Percentiles rank a stretch among this genome's conserved stretches.
These are phyloP conservation scores for Rhodotorula sp. DNA, from an alignment of 1,284 basidiomycete species.

Conservation along the genomic window DNA sequence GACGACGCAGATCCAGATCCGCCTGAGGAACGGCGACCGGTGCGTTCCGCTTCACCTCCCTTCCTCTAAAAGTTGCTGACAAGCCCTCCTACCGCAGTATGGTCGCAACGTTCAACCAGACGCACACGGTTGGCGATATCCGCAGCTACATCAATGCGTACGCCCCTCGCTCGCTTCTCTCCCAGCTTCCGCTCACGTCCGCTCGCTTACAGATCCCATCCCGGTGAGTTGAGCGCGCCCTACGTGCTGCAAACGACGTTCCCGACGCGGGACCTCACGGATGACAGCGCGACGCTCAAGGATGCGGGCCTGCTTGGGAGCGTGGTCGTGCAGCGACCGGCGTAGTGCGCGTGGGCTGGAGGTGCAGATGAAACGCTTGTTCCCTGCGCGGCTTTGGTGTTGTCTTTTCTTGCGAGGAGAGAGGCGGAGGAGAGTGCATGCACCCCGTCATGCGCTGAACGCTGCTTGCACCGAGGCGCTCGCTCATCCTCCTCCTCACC, in stretches of 20 bases:
- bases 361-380: not conserved
- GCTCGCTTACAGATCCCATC: slow-evolving; percentile 63
- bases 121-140: slow-evolving; percentile 85
- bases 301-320: slow-evolving; percentile 74
- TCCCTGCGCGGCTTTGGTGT: not conserved
- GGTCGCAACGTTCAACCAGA: slow-evolving; percentile 84
- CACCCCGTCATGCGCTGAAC: not conserved
- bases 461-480: not conserved
- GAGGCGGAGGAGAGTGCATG: not conserved
- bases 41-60: slow-evolving; percentile 48
- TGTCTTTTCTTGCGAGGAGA: not conserved
- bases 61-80: not conserved
- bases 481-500: not conserved
- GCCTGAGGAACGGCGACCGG: slow-evolving; percentile 89
- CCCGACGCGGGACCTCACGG: slow-evolving; percentile 73
- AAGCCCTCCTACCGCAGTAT: slow-evolving; percentile 58
- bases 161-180: slow-evolving; percentile 51
- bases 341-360: slow-evolving; percentile 23
- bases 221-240: slow-evolving; percentile 64
- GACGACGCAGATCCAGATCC: slow-evolving; percentile 86
- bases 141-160: slow-evolving; percentile 86
- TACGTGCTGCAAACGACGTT: slow-evolving; percentile 85
- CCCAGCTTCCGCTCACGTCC: not conserved
- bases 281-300: slow-evolving; percentile 69
- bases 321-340: slow-evolving; percentile 77